Conservation (phyloP, 1,139 yeast genomes). For the Arxiozyma heterogenica region DNA sequence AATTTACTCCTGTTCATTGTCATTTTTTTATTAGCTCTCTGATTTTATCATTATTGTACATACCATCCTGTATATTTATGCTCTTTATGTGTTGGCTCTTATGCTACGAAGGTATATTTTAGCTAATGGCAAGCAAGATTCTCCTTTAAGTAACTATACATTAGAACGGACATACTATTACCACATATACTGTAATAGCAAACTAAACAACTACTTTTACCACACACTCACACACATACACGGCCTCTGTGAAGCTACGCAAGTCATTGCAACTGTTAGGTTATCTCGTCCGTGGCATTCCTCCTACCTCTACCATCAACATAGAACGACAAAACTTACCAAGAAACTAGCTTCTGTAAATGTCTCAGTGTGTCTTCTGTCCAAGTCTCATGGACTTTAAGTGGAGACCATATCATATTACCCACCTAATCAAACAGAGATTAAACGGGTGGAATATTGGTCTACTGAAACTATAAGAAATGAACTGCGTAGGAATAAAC, state of each 20-base stretch:
- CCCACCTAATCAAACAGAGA: neutral
- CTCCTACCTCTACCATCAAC: neutral
- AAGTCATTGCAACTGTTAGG: neutral
- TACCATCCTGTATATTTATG: conserved; percentile 4
- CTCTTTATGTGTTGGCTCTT: conserved; percentile 3
- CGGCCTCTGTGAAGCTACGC: neutral
- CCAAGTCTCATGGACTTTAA: neutral
- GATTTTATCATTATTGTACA: neutral
- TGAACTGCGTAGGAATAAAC: neutral
- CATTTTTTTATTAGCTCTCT: neutral
- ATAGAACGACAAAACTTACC: neutral
- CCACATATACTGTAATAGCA: neutral
- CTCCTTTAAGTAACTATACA: too few relatives aligned
- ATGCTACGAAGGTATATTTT: neutral
- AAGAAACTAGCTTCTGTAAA: neutral
- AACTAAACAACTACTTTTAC: neutral
- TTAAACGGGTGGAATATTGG: neutral
- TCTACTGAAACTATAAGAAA: neutral
- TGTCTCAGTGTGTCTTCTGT: neutral
- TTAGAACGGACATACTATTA: too few relatives aligned
- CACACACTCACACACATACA: neutral
- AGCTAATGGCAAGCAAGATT: too few relatives aligned
- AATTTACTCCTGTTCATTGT: neutral
- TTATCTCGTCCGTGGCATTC: neutral
- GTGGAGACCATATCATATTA: neutral